Conservation (phyloP, 257 asterid genomes). For the Salvia splendens region DNA sequence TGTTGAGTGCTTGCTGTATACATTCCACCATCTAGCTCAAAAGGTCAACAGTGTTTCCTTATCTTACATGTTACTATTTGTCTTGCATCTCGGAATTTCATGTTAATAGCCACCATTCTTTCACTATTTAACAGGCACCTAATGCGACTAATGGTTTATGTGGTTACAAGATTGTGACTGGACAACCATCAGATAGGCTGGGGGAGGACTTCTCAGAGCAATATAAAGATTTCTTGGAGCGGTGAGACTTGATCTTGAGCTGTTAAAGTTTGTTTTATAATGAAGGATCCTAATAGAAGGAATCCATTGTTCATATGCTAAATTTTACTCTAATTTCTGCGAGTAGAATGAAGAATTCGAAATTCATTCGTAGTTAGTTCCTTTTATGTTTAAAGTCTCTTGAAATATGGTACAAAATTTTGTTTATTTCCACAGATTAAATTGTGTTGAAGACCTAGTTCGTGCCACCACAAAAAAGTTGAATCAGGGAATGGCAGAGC, state of each 20-base stretch:
- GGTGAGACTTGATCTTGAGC: constrained; percentile 44
- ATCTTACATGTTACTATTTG: constrained; percentile 24
- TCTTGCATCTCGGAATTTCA: constrained; percentile 23
- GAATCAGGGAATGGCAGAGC: constrained; percentile 76
- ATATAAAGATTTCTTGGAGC: constrained; percentile 71
- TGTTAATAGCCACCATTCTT: constrained; percentile 29
- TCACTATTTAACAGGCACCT: constrained; percentile 65
- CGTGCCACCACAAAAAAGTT: constrained; percentile 72
- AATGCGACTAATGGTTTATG: constrained; percentile 89
- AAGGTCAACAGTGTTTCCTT: constrained; percentile 53
- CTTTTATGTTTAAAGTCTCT: constrained; percentile 1
- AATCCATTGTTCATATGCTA: not conserved
- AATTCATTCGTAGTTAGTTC: constrained; percentile 9
- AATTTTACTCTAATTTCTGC: not conserved
- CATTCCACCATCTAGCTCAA: constrained; percentile 86
- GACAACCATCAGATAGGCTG: constrained; percentile 96
- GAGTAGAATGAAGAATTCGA: constrained; percentile 2
- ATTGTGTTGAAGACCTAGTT: constrained; percentile 75
- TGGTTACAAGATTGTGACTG: constrained; percentile 95
- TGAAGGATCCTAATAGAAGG: constrained; percentile 1
- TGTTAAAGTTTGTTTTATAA: not conserved
- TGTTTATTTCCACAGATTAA: constrained; percentile 53
- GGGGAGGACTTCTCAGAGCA: constrained; percentile 93
- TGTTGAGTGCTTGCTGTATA: constrained; percentile 83
- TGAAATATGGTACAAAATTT: constrained; percentile 7